A percentile compares a stretch with the other conserved stretches of the same genome.
Evolutionary conservation across 176 grass and related monocot genomes (phyloP).

Genomic region (Puya raimondii): DNA sequence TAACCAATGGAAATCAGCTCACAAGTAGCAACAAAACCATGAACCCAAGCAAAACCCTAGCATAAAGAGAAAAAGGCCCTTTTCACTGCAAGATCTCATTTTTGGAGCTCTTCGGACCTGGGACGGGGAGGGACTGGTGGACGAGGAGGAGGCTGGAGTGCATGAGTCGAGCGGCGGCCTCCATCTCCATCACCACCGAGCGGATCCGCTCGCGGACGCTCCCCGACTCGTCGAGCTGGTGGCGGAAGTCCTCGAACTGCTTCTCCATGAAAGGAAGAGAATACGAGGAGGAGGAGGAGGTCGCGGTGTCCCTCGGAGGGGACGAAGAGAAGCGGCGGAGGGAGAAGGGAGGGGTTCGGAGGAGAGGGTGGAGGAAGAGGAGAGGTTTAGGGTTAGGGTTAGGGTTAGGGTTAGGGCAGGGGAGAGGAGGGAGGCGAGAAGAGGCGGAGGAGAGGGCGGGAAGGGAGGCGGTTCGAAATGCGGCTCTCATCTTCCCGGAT

Average conservation of each 20-base stretch:
- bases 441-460: slow-evolving; percentile 5
- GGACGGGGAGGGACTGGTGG: slow-evolving; percentile 53
- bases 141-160: slow-evolving; percentile 74
- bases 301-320: neutral
- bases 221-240: slow-evolving; percentile 73
- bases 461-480: slow-evolving; percentile 21
- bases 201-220: slow-evolving; percentile 60
- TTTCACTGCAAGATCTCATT: neutral
- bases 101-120: slow-evolving; percentile 26
- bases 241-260: slow-evolving; percentile 72
- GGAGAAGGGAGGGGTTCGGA: slow-evolving; percentile 2
- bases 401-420: slow-evolving; percentile 3
- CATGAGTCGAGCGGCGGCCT: slow-evolving; percentile 57
- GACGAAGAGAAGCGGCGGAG: slow-evolving; percentile 24
- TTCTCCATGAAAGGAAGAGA: slow-evolving; percentile 53
- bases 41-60: neutral
- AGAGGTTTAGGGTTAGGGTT: neutral
- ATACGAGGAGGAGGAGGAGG: slow-evolving; percentile 7
- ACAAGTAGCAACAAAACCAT: neutral
- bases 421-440: neutral
- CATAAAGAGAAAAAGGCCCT: neutral
- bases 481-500: slow-evolving; percentile 33
- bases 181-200: slow-evolving; percentile 57
- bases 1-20: too few relatives aligned
- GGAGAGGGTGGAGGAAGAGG: neutral